A percentile compares a stretch with the other conserved stretches of the same genome.
Conservation (phyloP, 352 stramenopile species). For the Plasmopara viticola region DNA sequence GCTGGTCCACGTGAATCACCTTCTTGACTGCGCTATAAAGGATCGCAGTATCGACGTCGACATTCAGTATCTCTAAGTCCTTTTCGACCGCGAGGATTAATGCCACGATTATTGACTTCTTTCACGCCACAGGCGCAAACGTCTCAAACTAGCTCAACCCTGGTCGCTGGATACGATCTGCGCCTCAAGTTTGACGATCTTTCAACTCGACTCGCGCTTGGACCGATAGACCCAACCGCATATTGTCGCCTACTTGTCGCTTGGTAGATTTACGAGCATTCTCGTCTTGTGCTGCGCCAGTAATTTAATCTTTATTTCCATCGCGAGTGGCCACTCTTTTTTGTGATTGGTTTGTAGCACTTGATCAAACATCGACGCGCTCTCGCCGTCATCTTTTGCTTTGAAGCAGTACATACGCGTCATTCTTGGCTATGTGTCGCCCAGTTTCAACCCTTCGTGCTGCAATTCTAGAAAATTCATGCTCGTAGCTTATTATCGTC, state of each 20-base stretch:
- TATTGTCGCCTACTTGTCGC: background rate
- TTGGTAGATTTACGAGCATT: background rate
- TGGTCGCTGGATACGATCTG: background rate
- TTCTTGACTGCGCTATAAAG: background rate
- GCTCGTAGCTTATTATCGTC: too few relatives aligned
- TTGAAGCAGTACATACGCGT: too few relatives aligned
- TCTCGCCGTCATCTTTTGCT: too few relatives aligned
- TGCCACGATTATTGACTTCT: background rate
- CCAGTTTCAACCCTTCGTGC: too few relatives aligned
- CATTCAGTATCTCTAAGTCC: too few relatives aligned
- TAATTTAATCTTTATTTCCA: background rate
- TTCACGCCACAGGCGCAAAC: background rate
- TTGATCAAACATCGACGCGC: too few relatives aligned
- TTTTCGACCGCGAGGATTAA: background rate
- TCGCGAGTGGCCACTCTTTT: background rate
- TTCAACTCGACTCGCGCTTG: background rate
- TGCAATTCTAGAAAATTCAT: too few relatives aligned
- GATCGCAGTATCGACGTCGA: background rate
- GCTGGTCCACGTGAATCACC: background rate
- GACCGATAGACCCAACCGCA: background rate
- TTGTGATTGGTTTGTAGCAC: too few relatives aligned
- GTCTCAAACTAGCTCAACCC: background rate
- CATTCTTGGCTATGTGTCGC: too few relatives aligned
- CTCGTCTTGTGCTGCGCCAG: background rate
- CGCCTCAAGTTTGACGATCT: background rate